Percentiles rank a stretch among this genome's conserved stretches.
phyloP scores from a whole-genome alignment of 805 yeast species.

The Starmerella roubikii region DNA sequence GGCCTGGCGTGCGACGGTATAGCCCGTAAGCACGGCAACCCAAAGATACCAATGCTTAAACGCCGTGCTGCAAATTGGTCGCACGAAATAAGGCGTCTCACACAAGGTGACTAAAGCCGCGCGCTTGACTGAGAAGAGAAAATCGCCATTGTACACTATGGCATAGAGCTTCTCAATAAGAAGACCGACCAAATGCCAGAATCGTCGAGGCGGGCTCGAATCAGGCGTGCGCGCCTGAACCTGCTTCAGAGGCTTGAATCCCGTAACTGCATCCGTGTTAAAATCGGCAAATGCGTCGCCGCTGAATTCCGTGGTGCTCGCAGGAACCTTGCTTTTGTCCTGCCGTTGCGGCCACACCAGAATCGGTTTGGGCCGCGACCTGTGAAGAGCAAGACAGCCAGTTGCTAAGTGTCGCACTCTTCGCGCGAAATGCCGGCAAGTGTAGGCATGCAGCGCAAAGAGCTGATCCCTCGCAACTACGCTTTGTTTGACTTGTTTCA shows the following conservation, averaged over 20 bases:
- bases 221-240: slow-evolving; percentile 24
- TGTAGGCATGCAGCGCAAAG: slow-evolving; percentile 15
- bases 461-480: slow-evolving; percentile 2
- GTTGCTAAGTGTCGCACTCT: slow-evolving; percentile 13
- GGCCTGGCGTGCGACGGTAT: slow-evolving; percentile 23
- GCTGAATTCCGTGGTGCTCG: slow-evolving; percentile 1
- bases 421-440: slow-evolving; percentile 9
- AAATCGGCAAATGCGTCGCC: slow-evolving; percentile 2
- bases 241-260: slow-evolving; percentile 9
- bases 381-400: slow-evolving; percentile 15
- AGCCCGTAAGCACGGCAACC: slow-evolving; percentile 24
- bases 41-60: slow-evolving; percentile 22
- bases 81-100: slow-evolving; percentile 21
- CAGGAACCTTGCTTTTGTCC: background rate
- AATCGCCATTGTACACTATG: slow-evolving; percentile 9
- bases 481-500: background rate
- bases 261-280: slow-evolving; percentile 1
- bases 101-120: slow-evolving; percentile 19
- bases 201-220: slow-evolving; percentile 23
- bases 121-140: slow-evolving; percentile 20
- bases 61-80: slow-evolving; percentile 19
- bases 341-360: slow-evolving; percentile 8
- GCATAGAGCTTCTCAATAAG: background rate
- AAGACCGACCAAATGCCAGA: slow-evolving; percentile 20
- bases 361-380: slow-evolving; percentile 11